Conservation (phyloP, 495 filamentous ascomycete genomes). For the Tuber aestivum region DNA sequence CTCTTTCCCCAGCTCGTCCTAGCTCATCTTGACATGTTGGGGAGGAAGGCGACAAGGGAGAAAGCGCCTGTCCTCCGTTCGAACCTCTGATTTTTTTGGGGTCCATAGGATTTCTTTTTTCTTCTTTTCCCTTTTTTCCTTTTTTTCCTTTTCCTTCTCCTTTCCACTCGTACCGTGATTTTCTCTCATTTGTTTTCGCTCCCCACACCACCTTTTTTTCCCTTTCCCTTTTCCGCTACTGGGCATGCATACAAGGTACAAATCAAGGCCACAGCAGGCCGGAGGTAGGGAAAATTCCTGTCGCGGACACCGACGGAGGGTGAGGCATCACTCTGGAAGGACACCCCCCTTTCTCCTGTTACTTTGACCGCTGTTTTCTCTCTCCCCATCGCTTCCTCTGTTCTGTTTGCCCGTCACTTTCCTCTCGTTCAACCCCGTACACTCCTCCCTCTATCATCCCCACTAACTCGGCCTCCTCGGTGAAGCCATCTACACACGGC, state of each 20-base stretch:
- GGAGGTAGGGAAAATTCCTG: background rate
- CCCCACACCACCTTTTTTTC: slow-evolving; percentile 3
- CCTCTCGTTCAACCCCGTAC: slow-evolving; percentile 25
- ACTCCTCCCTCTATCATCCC: slow-evolving; percentile 7
- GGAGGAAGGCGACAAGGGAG: background rate
- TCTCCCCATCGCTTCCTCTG: slow-evolving; percentile 26
- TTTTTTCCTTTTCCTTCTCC: background rate
- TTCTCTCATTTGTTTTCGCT: slow-evolving; percentile 1
- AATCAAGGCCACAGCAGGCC: background rate
- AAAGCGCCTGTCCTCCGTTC: slow-evolving; percentile 3
- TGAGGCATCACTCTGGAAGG: background rate
- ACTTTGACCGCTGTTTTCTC: slow-evolving; percentile 24
- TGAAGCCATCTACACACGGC: background rate
- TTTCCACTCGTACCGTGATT: background rate
- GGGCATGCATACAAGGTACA: slow-evolving; percentile 1
- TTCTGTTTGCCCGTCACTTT: slow-evolving; percentile 22
- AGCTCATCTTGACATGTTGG: slow-evolving; percentile 2
- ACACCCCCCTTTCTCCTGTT: slow-evolving; percentile 25
- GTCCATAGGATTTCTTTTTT: background rate
- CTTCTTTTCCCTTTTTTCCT: background rate
- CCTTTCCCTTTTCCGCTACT: background rate
- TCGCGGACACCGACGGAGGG: background rate
- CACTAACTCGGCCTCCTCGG: slow-evolving; percentile 22
- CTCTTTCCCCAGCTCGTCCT: slow-evolving; percentile 1
- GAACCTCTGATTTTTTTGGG: background rate